A percentile compares a stretch with the other conserved stretches of the same genome.
Conservation (phyloP, 176 grass and related monocot genomes). For the Alloteropsis semialata region DNA sequence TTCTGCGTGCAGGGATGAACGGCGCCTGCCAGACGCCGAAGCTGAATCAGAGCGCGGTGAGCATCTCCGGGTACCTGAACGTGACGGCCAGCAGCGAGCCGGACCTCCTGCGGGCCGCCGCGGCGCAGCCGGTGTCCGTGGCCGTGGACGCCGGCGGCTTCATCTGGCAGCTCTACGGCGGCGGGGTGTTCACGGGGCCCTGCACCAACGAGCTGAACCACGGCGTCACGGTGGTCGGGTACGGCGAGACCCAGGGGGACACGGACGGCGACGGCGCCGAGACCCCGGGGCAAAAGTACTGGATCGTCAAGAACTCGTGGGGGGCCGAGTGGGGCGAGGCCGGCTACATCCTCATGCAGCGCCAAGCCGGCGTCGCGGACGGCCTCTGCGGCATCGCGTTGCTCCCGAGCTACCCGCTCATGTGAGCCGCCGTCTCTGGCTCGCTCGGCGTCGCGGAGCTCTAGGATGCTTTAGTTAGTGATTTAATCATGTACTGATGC, state of each 20-base stretch:
- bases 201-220: constrained; percentile 53
- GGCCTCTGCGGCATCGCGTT: constrained; percentile 63
- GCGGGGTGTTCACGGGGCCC: constrained; percentile 61
- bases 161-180: constrained; percentile 54
- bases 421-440: constrained; percentile 19
- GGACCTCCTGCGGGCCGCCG: constrained; percentile 39
- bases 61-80: constrained; percentile 36
- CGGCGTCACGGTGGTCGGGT: constrained; percentile 62
- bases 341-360: constrained; percentile 56
- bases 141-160: constrained; percentile 41
- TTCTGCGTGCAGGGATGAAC: not conserved
- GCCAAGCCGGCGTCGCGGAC: not conserved
- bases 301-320: constrained; percentile 80
- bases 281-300: constrained; percentile 31
- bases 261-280: not conserved
- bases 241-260: constrained; percentile 33
- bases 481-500: constrained; percentile 3
- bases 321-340: constrained; percentile 52
- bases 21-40: constrained; percentile 35
- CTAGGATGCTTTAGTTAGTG: not conserved
- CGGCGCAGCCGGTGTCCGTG: constrained; percentile 54
- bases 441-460: not conserved
- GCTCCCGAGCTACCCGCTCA: constrained; percentile 39
- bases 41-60: constrained; percentile 29
- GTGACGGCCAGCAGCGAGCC: constrained; percentile 54